Evolutionary conservation across 495 filamentous ascomycete genomes (phyloP).

Genomic region (Xylaria longipes): DNA sequence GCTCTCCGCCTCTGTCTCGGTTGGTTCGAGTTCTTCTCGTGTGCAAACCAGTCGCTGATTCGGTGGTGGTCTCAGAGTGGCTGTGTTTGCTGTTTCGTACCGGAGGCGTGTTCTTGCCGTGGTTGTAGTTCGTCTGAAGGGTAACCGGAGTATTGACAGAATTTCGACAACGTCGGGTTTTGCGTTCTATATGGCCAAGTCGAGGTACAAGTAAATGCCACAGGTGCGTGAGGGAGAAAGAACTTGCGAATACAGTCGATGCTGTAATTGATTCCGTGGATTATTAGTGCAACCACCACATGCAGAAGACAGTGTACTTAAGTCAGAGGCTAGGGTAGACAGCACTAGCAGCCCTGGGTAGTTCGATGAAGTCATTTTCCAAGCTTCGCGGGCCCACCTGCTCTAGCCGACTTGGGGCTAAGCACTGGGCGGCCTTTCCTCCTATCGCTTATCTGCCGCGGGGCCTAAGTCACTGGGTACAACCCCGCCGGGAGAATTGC

Average conservation of each 20-base stretch:
- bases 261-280: not conserved
- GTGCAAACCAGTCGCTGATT: not conserved
- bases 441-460: constrained; percentile 19
- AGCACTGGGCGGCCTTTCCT: not conserved
- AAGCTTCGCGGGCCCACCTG: not conserved
- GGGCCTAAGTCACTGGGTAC: not conserved
- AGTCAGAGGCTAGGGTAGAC: not conserved
- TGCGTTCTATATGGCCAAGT: not conserved
- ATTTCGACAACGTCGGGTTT: not conserved
- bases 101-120: not conserved
- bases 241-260: not conserved
- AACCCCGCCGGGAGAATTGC: not conserved
- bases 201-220: not conserved
- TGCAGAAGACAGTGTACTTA: not conserved
- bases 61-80: not conserved
- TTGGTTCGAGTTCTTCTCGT: not conserved
- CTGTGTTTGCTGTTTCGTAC: not conserved
- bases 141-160: not conserved
- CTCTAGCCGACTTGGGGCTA: constrained; percentile 22
- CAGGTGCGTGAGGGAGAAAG: not conserved
- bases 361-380: constrained; percentile 27
- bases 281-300: not conserved
- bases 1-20: not conserved
- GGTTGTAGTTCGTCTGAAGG: not conserved
- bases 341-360: not conserved